A percentile compares a stretch with the other conserved stretches of the same genome.
These are phyloP conservation scores for Aspergillus fructus DNA, from an alignment of 2,329 filamentous ascomycete genomes.

Conservation along the genomic window DNA sequence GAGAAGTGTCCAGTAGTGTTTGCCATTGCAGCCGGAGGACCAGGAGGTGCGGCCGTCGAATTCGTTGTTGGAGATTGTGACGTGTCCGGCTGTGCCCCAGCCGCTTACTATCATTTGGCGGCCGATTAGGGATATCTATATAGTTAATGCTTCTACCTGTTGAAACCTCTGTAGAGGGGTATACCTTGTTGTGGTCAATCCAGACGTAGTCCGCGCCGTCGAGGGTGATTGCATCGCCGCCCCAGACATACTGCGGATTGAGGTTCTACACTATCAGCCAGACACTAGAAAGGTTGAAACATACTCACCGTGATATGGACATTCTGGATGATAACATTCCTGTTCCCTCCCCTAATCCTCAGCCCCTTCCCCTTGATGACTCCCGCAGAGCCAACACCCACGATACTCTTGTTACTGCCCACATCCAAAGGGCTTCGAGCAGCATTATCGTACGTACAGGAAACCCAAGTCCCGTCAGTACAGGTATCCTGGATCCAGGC, in stretches of 20 bases:
- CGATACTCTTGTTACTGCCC: too few relatives aligned
- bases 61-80: slow-evolving; percentile 61
- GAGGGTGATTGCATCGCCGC: slow-evolving; percentile 58
- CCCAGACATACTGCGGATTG: slow-evolving; percentile 60
- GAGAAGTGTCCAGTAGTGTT: slow-evolving; percentile 62
- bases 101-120: slow-evolving; percentile 63
- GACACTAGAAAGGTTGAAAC: too few relatives aligned
- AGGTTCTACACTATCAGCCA: slow-evolving; percentile 39
- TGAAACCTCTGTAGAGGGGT: too few relatives aligned
- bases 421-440: too few relatives aligned
- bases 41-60: slow-evolving; percentile 56
- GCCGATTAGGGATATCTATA: slow-evolving; percentile 57
- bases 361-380: too few relatives aligned
- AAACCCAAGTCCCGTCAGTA: too few relatives aligned
- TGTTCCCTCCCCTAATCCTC: too few relatives aligned
- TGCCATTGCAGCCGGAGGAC: slow-evolving; percentile 57
- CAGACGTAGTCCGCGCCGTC: slow-evolving; percentile 45
- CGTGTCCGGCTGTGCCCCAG: slow-evolving; percentile 51
- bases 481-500: too few relatives aligned
- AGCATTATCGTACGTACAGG: too few relatives aligned
- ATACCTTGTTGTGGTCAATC: slow-evolving; percentile 46
- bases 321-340: too few relatives aligned
- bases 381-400: too few relatives aligned
- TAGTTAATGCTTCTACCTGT: slow-evolving; percentile 8
- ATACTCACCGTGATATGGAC: too few relatives aligned